These are phyloP conservation scores for Citeromyces matritensis DNA, from an alignment of 805 yeast genomes.

Conservation along the genomic window DNA sequence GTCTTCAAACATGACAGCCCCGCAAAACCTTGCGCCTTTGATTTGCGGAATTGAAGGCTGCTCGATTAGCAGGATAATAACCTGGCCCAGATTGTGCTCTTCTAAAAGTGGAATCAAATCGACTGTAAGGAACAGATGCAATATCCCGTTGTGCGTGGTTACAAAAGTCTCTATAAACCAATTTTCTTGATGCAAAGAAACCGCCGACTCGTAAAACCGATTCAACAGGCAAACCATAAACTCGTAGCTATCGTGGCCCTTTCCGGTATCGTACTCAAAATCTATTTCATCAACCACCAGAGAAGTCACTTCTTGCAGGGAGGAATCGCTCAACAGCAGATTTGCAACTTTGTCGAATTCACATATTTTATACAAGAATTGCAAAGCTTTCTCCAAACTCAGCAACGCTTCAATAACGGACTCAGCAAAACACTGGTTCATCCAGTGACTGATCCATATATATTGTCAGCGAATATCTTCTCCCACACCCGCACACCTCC, in stretches of 20 bases:
- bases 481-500: not conserved
- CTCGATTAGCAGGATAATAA: no score
- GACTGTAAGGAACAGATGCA: no score
- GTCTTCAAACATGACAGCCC: no score
- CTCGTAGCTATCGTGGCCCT: slow-evolving; percentile 1
- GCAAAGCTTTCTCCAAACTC: not conserved
- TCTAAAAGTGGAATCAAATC: no score
- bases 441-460: not conserved
- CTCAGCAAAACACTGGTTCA: slow-evolving; percentile 1
- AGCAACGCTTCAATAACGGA: not conserved
- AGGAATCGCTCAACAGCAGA: not conserved
- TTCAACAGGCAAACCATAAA: not conserved
- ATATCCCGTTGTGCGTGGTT: no score
- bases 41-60: no score
- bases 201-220: not conserved
- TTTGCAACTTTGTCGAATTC: not conserved
- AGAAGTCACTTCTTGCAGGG: not conserved
- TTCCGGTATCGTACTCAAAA: not conserved
- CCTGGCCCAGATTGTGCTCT: no score
- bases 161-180: no score
- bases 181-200: no score
- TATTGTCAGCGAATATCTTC: not conserved
- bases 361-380: not conserved
- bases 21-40: no score
- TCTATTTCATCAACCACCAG: not conserved